These are phyloP conservation scores for Pythium rishiriense DNA, from an alignment of 352 stramenopile species.

Conservation along the genomic window DNA sequence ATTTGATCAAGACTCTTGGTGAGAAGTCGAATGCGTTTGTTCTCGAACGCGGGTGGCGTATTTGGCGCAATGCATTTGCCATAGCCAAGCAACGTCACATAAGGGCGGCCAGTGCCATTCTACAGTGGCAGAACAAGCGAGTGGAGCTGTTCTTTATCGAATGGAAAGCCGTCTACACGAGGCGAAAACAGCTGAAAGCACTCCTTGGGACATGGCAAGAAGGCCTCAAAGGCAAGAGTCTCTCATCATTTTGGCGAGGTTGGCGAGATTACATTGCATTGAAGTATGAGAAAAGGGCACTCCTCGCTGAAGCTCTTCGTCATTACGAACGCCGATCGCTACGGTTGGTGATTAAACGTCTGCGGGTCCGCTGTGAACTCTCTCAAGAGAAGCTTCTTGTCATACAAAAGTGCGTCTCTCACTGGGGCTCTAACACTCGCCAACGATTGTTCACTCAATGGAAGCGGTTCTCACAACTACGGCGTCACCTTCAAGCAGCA, in stretches of 20 bases:
- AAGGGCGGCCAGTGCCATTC: not conserved
- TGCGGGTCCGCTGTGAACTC: not conserved
- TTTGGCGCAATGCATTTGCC: conserved; percentile 6
- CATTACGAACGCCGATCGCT: not conserved
- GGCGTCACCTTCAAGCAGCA: not conserved
- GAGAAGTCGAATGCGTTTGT: not conserved
- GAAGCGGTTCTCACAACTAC: not conserved
- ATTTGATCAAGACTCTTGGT: not conserved
- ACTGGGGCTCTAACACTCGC: conserved; percentile 4
- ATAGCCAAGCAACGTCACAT: conserved; percentile 1
- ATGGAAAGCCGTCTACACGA: conserved; percentile 3
- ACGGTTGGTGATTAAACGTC: not conserved
- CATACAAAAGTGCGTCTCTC: not conserved
- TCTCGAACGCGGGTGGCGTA: conserved; percentile 2
- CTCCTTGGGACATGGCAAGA: conserved; percentile 3
- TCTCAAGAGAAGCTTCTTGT: conserved; percentile 3
- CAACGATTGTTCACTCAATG: conserved; percentile 7
- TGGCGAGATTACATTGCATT: conserved; percentile 6
- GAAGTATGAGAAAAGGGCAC: not conserved
- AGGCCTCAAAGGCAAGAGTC: not conserved
- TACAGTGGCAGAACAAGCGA: conserved; percentile 12
- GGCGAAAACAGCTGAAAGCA: not conserved
- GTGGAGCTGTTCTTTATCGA: conserved; percentile 6
- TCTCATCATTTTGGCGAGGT: conserved; percentile 2
- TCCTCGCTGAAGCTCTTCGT: not conserved